A percentile compares a stretch with the other conserved stretches of the same genome.
Evolutionary conservation across 192 early-diverging fungal genomes (phyloP).

Genomic region (Backusella mclennaniae): DNA sequence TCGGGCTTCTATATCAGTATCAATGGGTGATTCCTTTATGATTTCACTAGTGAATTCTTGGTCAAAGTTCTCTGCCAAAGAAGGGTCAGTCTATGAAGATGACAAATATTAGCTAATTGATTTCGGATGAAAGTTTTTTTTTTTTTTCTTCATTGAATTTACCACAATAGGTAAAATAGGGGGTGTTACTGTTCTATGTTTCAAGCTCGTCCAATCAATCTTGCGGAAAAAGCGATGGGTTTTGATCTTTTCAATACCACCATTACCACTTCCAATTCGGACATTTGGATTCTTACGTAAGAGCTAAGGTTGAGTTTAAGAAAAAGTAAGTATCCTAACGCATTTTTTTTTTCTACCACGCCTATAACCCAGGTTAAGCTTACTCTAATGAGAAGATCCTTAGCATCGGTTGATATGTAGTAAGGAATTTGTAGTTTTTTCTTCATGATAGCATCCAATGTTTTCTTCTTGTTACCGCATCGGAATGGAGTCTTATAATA

Average conservation of each 20-base stretch:
- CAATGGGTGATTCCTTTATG: conserved; percentile 50
- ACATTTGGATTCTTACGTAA: conserved; percentile 53
- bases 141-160: conserved; percentile 9
- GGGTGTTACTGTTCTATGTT: conserved; percentile 55
- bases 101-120: background rate
- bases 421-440: conserved; percentile 79
- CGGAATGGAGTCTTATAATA: conserved; percentile 64
- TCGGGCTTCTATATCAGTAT: conserved; percentile 15
- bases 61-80: conserved; percentile 81
- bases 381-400: conserved; percentile 72
- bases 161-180: conserved; percentile 68
- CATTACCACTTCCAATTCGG: conserved; percentile 46
- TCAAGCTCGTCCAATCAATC: conserved; percentile 64
- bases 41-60: conserved; percentile 65
- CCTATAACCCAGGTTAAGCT: background rate
- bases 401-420: conserved; percentile 76
- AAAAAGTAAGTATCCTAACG: background rate
- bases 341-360: background rate
- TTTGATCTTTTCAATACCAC: conserved; percentile 53
- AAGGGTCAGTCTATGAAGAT: conserved; percentile 44
- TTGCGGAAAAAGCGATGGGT: conserved; percentile 74
- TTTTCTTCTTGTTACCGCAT: conserved; percentile 76
- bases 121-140: background rate
- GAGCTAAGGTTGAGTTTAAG: conserved; percentile 20
- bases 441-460: conserved; percentile 81